Evolutionary conservation across 345 rosid species (phyloP), one percentile per base, ranked within the genome.

Genomic region (Euphorbia tirucalli): DNA sequence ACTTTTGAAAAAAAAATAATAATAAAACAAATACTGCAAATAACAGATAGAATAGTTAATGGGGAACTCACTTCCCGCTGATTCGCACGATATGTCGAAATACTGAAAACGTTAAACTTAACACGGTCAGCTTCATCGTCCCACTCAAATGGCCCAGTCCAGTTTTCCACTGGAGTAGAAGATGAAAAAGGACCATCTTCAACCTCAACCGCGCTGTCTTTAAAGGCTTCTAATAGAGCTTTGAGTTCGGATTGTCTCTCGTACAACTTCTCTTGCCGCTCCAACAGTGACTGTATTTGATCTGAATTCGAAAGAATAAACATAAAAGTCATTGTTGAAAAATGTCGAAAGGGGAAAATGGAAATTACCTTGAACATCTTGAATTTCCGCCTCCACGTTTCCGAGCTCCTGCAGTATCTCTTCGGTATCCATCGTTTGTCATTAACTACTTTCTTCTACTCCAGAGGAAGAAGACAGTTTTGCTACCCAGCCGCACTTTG

Each of bases 71-170:
- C 98, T 89, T 92, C 89, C 50, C 83, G 83, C 81, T 92, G 97
- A 84, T 94, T 92, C 3, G 95, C 88, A 22, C 97, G 93, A 55
- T 90, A 94, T 2, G 83, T 41, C 21, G 92, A 76, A 59, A 94
- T 94, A 65, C 98, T 96, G 31, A 94, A 94, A n/a, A 90, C 77
- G 77, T 94, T 90, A 44, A 92, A 82, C 83, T 85, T 82, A 31
- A 81, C 73, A 75, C 86, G 89, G 28, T 92, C 93, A 59, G 92
- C 96, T 39, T 76, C 87, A 75, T 90, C 85, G 71, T 94, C 98
- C 98, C 97, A 92, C 56, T 87, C 89, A 65, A 90, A 92, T 16
- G 86, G 27, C 24, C 88, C 89, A 0, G 88, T 86, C 96, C 97
- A 90, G 69, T 87, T 83, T 66, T 87, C 91, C 21, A 39, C 22